These are phyloP conservation scores for Populus hybrid DNA, from an alignment of 441 rosid species.

Conservation along the genomic window DNA sequence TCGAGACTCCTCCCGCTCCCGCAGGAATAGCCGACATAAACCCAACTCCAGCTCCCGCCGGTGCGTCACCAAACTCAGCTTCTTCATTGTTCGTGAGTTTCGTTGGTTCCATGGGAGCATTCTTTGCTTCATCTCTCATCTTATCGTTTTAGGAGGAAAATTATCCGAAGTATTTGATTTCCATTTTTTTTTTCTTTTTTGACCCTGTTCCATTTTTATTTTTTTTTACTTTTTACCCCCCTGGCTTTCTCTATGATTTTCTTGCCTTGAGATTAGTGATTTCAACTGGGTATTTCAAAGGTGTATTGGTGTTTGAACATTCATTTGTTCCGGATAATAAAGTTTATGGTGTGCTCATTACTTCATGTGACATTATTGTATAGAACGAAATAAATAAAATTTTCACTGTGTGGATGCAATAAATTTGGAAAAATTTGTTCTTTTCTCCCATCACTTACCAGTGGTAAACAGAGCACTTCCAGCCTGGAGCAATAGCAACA, in stretches of 20 bases:
- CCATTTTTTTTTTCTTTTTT: background rate
- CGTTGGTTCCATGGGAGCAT: constrained; percentile 34
- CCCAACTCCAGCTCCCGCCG: constrained; percentile 52
- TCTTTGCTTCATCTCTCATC: constrained; percentile 47
- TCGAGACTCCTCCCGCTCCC: constrained; percentile 51
- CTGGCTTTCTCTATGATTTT: constrained; percentile 26
- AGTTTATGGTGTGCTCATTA: constrained; percentile 32
- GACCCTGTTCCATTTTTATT: background rate
- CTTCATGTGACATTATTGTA: constrained; percentile 20
- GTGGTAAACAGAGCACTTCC: background rate
- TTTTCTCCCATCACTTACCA: background rate
- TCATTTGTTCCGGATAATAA: constrained; percentile 23
- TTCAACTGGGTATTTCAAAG: background rate
- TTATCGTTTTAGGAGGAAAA: constrained; percentile 15
- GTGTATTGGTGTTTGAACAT: constrained; percentile 14
- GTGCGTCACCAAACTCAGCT: constrained; percentile 32
- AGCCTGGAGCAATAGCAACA: background rate
- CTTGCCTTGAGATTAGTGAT: constrained; percentile 17
- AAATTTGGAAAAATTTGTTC: background rate
- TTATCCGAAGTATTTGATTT: background rate
- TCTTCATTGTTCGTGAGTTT: constrained; percentile 27
- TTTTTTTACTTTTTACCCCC: background rate
- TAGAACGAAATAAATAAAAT: constrained; percentile 28
- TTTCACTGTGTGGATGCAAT: background rate
- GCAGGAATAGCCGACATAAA: constrained; percentile 27